Evolutionary conservation across 2,329 filamentous ascomycete genomes (phyloP).

Genomic region (Cladobotryum protrusum): DNA sequence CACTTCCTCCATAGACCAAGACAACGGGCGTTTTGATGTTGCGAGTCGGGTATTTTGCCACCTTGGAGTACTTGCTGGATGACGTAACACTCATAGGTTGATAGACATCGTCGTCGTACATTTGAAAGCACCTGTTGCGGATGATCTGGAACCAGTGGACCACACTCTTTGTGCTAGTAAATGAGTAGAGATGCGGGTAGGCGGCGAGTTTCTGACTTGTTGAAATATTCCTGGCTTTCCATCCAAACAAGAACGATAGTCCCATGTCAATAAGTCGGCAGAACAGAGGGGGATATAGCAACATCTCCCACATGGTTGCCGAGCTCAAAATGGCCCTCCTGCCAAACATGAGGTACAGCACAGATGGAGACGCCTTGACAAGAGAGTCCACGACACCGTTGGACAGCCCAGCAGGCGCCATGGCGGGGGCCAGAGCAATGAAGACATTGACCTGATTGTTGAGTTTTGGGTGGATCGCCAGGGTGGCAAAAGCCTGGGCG

Average conservation of each 20-base stretch:
- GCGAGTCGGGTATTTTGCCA: slow-evolving; percentile 89
- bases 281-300: slow-evolving; percentile 92
- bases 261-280: slow-evolving; percentile 78
- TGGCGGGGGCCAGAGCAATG: slow-evolving; percentile 89
- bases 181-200: slow-evolving; percentile 94
- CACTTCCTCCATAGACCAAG: slow-evolving; percentile 85
- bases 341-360: slow-evolving; percentile 89
- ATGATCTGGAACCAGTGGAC: slow-evolving; percentile 99
- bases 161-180: slow-evolving; percentile 92
- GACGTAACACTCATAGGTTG: slow-evolving; percentile 65
- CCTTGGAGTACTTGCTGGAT: slow-evolving; percentile 83
- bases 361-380: slow-evolving; percentile 86
- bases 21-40: slow-evolving; percentile 97
- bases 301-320: slow-evolving; percentile 93
- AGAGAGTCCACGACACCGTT: slow-evolving; percentile 90
- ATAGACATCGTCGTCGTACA: slow-evolving; percentile 94
- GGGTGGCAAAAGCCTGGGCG: slow-evolving; percentile 88
- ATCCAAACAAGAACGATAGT: slow-evolving; percentile 80
- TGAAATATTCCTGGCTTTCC: slow-evolving; percentile 79
- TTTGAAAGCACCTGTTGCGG: slow-evolving; percentile 90
- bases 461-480: slow-evolving; percentile 85
- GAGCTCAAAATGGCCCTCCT: slow-evolving; percentile 85
- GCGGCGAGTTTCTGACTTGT: slow-evolving; percentile 86
- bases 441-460: slow-evolving; percentile 95
- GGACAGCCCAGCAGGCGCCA: slow-evolving; percentile 86